phyloP scores from a whole-genome alignment of 2,329 filamentous ascomycete genomes.

The Hawksworthiomyces lignivorus region DNA sequence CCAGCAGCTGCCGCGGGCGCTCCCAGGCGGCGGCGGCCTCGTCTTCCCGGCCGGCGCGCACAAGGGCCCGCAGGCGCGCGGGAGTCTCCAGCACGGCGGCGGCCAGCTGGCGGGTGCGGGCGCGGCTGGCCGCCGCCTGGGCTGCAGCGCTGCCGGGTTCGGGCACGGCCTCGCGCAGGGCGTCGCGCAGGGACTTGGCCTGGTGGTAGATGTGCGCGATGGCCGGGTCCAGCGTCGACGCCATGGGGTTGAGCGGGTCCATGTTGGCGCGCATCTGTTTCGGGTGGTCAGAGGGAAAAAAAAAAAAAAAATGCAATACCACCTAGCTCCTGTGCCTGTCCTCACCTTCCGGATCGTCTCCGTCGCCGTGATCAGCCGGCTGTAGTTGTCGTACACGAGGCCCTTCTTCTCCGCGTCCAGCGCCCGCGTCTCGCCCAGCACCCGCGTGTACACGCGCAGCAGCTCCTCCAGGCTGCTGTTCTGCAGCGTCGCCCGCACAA shows the following conservation, averaged over 20 bases:
- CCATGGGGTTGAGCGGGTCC: conserved; percentile 69
- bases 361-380: conserved; percentile 90
- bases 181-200: conserved; percentile 46
- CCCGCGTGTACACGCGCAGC: conserved; percentile 59
- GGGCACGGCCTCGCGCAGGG: conserved; percentile 40
- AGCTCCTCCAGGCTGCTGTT: conserved; percentile 60
- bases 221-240: conserved; percentile 63
- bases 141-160: conserved; percentile 34
- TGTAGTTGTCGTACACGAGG: conserved; percentile 96
- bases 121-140: conserved; percentile 28
- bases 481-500: conserved; percentile 54
- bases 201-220: conserved; percentile 66
- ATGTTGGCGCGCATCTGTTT: conserved; percentile 67
- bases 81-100: conserved; percentile 56
- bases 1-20: conserved; percentile 42
- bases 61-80: conserved; percentile 47
- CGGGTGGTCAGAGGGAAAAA: background rate
- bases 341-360: conserved; percentile 79
- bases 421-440: conserved; percentile 75
- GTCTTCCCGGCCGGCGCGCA: conserved; percentile 50
- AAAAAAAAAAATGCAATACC: background rate
- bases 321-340: background rate
- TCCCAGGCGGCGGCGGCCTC: conserved; percentile 54
- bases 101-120: conserved; percentile 48
- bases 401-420: conserved; percentile 95